Conservation (phyloP, 2,329 filamentous ascomycete genomes). For the Myrmaecium sp. region DNA sequence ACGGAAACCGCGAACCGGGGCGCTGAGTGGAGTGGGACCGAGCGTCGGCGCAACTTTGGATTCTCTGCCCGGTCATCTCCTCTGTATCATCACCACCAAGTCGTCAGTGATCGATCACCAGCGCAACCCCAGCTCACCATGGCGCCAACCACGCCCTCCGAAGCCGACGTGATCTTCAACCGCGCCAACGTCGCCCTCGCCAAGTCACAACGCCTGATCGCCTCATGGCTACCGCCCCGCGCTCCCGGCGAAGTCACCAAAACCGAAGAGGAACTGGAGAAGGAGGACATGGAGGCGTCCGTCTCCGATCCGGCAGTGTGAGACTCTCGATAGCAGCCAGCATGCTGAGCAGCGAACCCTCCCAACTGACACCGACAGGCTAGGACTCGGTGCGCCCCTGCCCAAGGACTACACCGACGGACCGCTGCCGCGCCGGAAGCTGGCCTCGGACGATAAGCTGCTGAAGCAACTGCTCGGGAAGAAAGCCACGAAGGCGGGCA, state of each 20-base stretch:
- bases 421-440: slow-evolving; percentile 17
- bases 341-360: no score
- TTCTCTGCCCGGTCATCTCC: no score
- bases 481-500: slow-evolving; percentile 20
- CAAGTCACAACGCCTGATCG: slow-evolving; percentile 35
- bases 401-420: slow-evolving; percentile 21
- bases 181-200: slow-evolving; percentile 35
- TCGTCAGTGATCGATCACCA: no score
- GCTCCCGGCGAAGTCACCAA: slow-evolving; percentile 22
- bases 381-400: slow-evolving; percentile 21
- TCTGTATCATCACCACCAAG: no score
- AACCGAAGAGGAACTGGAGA: slow-evolving; percentile 27
- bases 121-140: slow-evolving; percentile 9
- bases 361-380: slow-evolving; percentile 10
- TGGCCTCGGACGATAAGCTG: slow-evolving; percentile 25
- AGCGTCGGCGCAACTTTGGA: no score
- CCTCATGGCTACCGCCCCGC: slow-evolving; percentile 38
- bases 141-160: slow-evolving; percentile 15
- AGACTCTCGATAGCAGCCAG: slow-evolving; percentile 7
- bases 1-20: no score
- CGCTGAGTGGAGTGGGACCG: no score
- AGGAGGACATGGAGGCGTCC: slow-evolving; percentile 38
- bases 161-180: slow-evolving; percentile 39
- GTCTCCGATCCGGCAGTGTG: slow-evolving; percentile 37
- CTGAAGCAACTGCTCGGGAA: slow-evolving; percentile 26